Conservation (phyloP, 2,329 filamentous ascomycete genomes). For the Xylaria hypoxylon region DNA sequence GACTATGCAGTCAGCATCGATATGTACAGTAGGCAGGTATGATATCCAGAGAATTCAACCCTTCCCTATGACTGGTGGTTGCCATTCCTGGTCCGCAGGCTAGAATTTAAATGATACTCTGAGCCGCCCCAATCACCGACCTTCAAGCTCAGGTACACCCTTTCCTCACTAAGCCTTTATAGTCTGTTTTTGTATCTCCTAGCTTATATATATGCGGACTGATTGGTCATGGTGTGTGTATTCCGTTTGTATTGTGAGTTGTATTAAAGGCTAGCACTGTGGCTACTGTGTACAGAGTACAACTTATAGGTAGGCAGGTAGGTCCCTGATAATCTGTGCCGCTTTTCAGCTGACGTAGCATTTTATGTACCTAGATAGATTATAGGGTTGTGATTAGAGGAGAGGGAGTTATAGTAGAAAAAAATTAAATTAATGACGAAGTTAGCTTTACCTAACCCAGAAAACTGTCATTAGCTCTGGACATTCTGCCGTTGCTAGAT, state of each 20-base stretch:
- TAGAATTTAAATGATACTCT: background rate
- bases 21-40: background rate
- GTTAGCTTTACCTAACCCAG: constrained; percentile 8
- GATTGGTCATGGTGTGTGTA: too few relatives aligned
- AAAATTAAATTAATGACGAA: background rate
- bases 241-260: too few relatives aligned
- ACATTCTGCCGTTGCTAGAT: background rate
- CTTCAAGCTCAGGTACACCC: background rate
- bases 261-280: too few relatives aligned
- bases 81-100: background rate
- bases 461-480: background rate
- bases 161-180: background rate
- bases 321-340: too few relatives aligned
- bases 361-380: background rate
- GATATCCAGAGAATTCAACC: background rate
- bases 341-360: background rate
- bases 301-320: too few relatives aligned
- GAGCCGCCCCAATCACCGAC: background rate
- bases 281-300: too few relatives aligned
- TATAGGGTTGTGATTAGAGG: background rate
- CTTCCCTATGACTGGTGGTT: background rate
- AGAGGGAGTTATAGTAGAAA: background rate
- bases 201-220: too few relatives aligned
- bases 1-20: background rate
- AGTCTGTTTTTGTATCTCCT: background rate